Evolutionary conservation across 2,329 filamentous ascomycete species (phyloP).

Genomic region (Cryphonectria nitschkei): DNA sequence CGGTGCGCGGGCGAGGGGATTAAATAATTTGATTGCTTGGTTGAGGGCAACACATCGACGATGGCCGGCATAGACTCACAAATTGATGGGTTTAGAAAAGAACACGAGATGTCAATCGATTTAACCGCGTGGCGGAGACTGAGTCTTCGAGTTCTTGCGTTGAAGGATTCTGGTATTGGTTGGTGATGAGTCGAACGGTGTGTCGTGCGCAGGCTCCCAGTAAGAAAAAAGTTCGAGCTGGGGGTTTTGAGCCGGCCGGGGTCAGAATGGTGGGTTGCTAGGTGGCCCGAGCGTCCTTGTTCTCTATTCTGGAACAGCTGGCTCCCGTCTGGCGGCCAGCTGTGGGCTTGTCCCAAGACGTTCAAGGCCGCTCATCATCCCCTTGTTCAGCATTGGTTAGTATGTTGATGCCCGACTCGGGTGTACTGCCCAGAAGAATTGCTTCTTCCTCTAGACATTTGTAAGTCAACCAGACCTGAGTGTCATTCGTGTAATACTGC

Average conservation of each 20-base stretch:
- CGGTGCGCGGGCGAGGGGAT: background rate
- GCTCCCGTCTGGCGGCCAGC: background rate
- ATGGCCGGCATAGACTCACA: constrained; percentile 30
- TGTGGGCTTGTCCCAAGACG: background rate
- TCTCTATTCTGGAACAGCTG: background rate
- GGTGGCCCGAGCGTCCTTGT: constrained; percentile 5
- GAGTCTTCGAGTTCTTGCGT: constrained; percentile 88
- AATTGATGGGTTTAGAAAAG: constrained; percentile 38
- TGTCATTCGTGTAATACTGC: background rate
- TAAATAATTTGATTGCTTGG: background rate
- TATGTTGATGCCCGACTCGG: background rate
- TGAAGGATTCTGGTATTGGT: constrained; percentile 17
- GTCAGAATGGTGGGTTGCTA: constrained; percentile 23
- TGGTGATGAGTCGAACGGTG: constrained; percentile 37
- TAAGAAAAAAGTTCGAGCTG: constrained; percentile 35
- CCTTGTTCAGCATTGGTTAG: background rate
- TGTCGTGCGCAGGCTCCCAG: constrained; percentile 16
- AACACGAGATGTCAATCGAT: constrained; percentile 98
- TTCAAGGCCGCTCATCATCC: background rate
- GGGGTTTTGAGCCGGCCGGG: constrained; percentile 34
- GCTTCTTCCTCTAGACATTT: background rate
- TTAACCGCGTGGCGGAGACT: constrained; percentile 99
- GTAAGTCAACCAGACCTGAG: background rate
- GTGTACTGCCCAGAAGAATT: background rate
- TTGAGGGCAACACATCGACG: background rate